Conservation (phyloP, 192 early-diverging fungal species). For the Coemansia sp. region DNA sequence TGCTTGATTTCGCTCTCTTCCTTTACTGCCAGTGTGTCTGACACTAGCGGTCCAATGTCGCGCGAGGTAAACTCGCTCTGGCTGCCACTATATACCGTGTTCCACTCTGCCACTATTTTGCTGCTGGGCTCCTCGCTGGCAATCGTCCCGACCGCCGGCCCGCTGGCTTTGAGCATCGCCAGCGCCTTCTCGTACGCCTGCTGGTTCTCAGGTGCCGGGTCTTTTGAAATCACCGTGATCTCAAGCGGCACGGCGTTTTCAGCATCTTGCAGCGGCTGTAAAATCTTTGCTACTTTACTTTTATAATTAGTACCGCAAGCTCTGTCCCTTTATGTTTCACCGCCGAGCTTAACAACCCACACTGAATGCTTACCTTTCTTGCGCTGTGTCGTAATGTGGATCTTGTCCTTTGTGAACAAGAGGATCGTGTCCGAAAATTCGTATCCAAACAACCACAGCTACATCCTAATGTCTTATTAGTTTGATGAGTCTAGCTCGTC, state of each 20-base stretch:
- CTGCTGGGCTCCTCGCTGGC: slow-evolving; percentile 73
- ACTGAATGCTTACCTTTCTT: slow-evolving; percentile 66
- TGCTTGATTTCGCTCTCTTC: slow-evolving; percentile 84
- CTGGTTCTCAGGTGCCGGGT: slow-evolving; percentile 63
- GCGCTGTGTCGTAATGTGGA: slow-evolving; percentile 72
- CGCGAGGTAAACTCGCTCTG: slow-evolving; percentile 58
- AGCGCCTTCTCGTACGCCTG: slow-evolving; percentile 61
- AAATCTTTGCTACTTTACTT: slow-evolving; percentile 55
- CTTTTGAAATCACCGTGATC: slow-evolving; percentile 75
- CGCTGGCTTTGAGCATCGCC: slow-evolving; percentile 42
- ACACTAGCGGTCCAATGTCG: slow-evolving; percentile 72
- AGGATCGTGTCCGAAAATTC: slow-evolving; percentile 88
- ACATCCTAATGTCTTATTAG: background rate
- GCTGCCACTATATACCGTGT: slow-evolving; percentile 55
- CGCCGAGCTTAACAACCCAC: too few species aligned
- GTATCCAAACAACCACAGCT: slow-evolving; percentile 92
- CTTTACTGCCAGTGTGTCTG: slow-evolving; percentile 75
- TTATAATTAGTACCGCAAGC: slow-evolving; percentile 15
- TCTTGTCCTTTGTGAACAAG: slow-evolving; percentile 68
- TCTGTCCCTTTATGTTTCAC: background rate
- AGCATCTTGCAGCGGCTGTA: slow-evolving; percentile 54
- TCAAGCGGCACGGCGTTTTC: slow-evolving; percentile 64
- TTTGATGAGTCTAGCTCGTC: background rate
- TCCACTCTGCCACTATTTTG: slow-evolving; percentile 80
- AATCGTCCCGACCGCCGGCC: slow-evolving; percentile 64